Conservation (phyloP, 371 early-diverging fungal species). For the Lichtheimia hyalospora region DNA sequence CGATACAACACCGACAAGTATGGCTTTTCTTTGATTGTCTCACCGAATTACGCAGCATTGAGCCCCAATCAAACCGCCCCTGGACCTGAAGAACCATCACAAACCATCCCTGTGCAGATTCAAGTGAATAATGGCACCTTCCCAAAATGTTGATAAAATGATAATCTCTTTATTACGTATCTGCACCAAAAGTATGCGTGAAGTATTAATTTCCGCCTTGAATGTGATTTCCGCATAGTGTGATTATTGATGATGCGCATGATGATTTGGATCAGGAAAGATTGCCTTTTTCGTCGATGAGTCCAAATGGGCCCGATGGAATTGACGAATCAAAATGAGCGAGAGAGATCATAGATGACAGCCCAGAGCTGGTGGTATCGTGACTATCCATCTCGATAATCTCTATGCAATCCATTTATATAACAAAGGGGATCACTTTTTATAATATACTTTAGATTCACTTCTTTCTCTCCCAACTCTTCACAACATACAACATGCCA, state of each 20-base stretch:
- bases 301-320: too few species aligned
- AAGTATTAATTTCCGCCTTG: too few species aligned
- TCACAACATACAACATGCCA: neutral
- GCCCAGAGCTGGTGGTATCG: neutral
- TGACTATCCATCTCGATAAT: conserved; percentile 4
- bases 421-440: neutral
- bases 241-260: too few species aligned
- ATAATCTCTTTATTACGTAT: neutral
- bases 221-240: too few species aligned
- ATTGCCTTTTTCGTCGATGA: too few species aligned
- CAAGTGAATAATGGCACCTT: conserved; percentile 21
- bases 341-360: too few species aligned
- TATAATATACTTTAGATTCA: neutral
- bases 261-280: too few species aligned
- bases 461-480: conserved; percentile 8
- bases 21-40: conserved; percentile 13
- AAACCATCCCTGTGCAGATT: conserved; percentile 14
- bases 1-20: conserved; percentile 19
- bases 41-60: conserved; percentile 10
- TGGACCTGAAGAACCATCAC: conserved; percentile 11
- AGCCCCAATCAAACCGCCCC: conserved; percentile 4
- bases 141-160: conserved; percentile 22
- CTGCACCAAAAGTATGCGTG: too few species aligned
- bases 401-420: neutral
- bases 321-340: too few species aligned